Base-by-base conservation (phyloP, 2,329 filamentous ascomycete species). In the Shiraia bambusicola region DNA sequence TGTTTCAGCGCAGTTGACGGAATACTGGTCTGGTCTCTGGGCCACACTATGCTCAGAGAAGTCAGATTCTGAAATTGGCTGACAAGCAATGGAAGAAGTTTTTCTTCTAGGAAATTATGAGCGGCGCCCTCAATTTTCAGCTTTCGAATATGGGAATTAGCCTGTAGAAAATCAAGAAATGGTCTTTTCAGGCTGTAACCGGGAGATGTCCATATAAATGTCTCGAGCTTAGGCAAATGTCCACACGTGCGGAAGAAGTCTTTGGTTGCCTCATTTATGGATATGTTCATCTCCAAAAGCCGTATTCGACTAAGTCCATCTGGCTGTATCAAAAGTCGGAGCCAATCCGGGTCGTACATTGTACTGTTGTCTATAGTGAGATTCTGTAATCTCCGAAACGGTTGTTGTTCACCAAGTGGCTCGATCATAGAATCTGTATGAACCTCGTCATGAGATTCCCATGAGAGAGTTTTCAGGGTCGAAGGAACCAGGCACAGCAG, bases 401-500 rank as follows among this genome's bases (percentile, higher is more conserved):
- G 28, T 17, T 22, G 34, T 14, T 29, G 22, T 15, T 28, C 34
- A n/a, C 28, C 17, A 25, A 28, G 24, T 8, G 28, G 34, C 25
- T 37, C 24, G 17, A 37, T 25, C 14, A 17, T 3, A 11, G 34
- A 29, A 4, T 14, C 14, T 15, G 34, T n/a, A n/a, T n/a, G 28
- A 14, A 6, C 6, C 9, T 28, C n/a, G 24, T 37, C 26, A 17
- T 9, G 22, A 6, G 24, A 37, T 37, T 22, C 24, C 34, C 34
- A 37, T 14, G 34, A 14, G 22, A 37, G 34, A 37, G 34, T 28
- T 25, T 37, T 29, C 34, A 37, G 34, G 3, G 34, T 28, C 28
- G 34, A 25, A 28, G 34, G 16, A 28, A 25, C 34, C 27, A 37
- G 34, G 34, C 34, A 37, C 9, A 37, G 34, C n/a, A 37, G 34